These are phyloP conservation scores for Ceratobasidium sp. DNA, from an alignment of 1,284 basidiomycete species.

Conservation along the genomic window DNA sequence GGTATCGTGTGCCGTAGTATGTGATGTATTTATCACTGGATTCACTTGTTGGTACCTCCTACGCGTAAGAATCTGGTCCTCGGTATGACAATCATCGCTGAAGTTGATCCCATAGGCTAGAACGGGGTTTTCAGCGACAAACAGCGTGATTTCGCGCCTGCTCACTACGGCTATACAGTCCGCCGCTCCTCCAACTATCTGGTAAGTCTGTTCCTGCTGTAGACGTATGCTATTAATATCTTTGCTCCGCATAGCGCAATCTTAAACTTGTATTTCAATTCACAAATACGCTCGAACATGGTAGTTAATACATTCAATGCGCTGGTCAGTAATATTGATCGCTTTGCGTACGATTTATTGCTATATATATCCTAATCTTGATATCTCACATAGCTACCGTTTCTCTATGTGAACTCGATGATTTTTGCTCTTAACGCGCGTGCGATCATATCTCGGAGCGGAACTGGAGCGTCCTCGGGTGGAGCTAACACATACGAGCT, in stretches of 20 bases:
- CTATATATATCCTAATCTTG: too few species aligned
- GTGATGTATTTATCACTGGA: constrained; percentile 31
- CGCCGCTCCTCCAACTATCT: constrained; percentile 34
- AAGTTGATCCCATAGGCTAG: constrained; percentile 9
- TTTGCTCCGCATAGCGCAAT: constrained; percentile 3
- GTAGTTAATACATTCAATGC: constrained; percentile 38
- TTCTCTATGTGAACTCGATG: constrained; percentile 37
- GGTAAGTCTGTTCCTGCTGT: constrained; percentile 1
- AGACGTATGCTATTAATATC: too few species aligned
- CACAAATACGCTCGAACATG: not conserved
- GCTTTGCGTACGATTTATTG: too few species aligned
- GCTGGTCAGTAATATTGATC: constrained; percentile 9
- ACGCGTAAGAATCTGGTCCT: not conserved
- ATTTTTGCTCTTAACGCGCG: constrained; percentile 34
- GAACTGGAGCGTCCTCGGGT: constrained; percentile 12
- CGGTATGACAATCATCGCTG: not conserved
- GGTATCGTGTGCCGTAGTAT: constrained; percentile 33
- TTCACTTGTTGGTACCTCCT: constrained; percentile 40
- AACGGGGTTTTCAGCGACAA: constrained; percentile 35
- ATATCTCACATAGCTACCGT: constrained; percentile 16
- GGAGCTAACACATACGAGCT: constrained; percentile 35
- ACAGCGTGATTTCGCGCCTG: constrained; percentile 28
- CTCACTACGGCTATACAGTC: constrained; percentile 33
- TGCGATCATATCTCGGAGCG: constrained; percentile 10
- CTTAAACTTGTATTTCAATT: constrained; percentile 32